Conservation (phyloP, 1,284 basidiomycete genomes). For the Ceratobasidium sp. region DNA sequence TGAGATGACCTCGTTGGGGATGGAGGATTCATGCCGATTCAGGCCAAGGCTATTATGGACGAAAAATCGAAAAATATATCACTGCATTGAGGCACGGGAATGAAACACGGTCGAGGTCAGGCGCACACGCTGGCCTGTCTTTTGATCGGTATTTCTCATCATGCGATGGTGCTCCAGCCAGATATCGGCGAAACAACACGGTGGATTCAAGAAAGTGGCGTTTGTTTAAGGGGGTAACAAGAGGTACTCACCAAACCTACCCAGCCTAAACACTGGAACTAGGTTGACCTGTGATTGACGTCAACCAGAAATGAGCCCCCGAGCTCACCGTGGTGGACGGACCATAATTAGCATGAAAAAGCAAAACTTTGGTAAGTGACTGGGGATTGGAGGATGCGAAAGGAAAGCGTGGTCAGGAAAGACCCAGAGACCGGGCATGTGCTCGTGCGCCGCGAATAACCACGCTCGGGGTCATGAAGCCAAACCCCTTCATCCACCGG, state of each 20-base stretch:
- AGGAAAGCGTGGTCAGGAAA: conserved; percentile 6
- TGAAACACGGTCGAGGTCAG: conserved; percentile 40
- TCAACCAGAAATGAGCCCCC: conserved; percentile 41
- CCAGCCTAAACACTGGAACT: conserved; percentile 33
- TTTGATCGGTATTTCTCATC: conserved; percentile 42
- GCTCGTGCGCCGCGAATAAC: conserved; percentile 12
- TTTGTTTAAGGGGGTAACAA: conserved; percentile 24
- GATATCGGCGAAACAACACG: conserved; percentile 26
- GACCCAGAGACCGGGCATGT: conserved; percentile 19
- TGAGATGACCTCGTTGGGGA: conserved; percentile 29
- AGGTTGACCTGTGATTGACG: conserved; percentile 41
- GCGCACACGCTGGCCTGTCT: conserved; percentile 34
- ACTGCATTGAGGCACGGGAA: conserved; percentile 26
- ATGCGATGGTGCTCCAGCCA: conserved; percentile 35
- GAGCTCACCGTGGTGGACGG: conserved; percentile 31
- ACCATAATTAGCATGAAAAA: conserved; percentile 34
- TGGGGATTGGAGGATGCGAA: conserved; percentile 18
- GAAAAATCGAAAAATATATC: conserved; percentile 34
- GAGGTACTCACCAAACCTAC: conserved; percentile 31
- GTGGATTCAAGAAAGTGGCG: conserved; percentile 43
- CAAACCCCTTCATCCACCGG: conserved; percentile 28
- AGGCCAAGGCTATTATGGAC: conserved; percentile 36
- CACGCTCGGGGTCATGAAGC: conserved; percentile 23
- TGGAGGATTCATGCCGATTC: conserved; percentile 18
- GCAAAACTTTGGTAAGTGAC: conserved; percentile 34